These are phyloP conservation scores for Colletotrichum acutatum DNA, from an alignment of 2,329 filamentous ascomycete species.

Conservation along the genomic window DNA sequence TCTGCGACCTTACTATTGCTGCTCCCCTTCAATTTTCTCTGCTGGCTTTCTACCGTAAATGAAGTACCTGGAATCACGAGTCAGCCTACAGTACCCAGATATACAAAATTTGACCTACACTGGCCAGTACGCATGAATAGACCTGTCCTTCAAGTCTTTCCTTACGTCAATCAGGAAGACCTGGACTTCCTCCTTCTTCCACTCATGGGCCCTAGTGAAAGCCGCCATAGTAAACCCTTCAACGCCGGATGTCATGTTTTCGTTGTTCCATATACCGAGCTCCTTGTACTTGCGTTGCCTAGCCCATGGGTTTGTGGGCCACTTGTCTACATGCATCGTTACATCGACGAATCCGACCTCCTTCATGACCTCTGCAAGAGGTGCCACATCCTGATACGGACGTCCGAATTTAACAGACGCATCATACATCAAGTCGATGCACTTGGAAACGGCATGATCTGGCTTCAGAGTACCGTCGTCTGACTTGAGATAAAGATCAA, in stretches of 20 bases:
- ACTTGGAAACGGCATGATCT: constrained; percentile 33
- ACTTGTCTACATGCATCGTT: constrained; percentile 50
- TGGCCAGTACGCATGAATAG: constrained; percentile 50
- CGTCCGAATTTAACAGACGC: constrained; percentile 46
- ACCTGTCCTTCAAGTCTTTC: constrained; percentile 45
- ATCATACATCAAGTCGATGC: constrained; percentile 37
- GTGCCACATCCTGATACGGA: constrained; percentile 38
- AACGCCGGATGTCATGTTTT: constrained; percentile 46
- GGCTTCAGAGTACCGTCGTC: constrained; percentile 48
- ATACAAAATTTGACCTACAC: no score
- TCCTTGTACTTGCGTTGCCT: constrained; percentile 57
- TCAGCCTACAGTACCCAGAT: no score
- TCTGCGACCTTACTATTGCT: no score
- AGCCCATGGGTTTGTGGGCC: constrained; percentile 57
- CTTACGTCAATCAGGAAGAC: constrained; percentile 47
- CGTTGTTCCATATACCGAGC: constrained; percentile 50
- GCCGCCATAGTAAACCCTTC: constrained; percentile 50
- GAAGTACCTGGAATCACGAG: no score
- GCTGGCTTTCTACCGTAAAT: no score
- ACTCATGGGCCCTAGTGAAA: constrained; percentile 48
- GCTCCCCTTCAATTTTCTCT: no score
- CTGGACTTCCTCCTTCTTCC: constrained; percentile 46
- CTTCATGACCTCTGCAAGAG: constrained; percentile 47
- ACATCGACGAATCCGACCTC: constrained; percentile 61
- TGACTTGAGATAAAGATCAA: constrained; percentile 43